Base-by-base conservation (phyloP, 768 basidiomycete genomes). In the Dentipellis fragilis region DNA sequence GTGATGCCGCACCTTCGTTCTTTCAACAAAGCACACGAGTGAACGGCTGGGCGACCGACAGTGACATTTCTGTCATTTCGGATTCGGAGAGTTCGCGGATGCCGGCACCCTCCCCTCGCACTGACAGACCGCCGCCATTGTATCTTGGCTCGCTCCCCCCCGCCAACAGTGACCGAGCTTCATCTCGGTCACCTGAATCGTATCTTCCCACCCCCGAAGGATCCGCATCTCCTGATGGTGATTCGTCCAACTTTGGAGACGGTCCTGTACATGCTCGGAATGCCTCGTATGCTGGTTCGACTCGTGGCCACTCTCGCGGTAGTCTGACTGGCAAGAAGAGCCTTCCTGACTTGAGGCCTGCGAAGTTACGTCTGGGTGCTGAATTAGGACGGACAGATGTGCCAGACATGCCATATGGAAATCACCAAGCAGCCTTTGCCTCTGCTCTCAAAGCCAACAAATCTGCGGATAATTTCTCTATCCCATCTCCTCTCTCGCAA, bases 321-420 rank as follows among this genome's bases (percentile, higher is more conserved):
- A 72, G 69, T 11, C 65, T 84, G 34, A 63, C 69, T 2, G 74
- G 74, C 36, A 93, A 91, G 74, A 89, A 93, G 70, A 93, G 90
- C 56, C 74, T 95, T 55, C 93, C 93, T 7, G 92, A 96, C 65
- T 72, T 95, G 49, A 79, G 87, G 23, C 80, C 71, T 14, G 71
- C 75, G 34, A 78, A 74, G 48, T 64, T 77, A 39, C 72, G 71
- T 52, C 68, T 72, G 57, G 63, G 56, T 55, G 57, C 12, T 59
- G 60, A 56, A 53, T 56, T 47, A 54, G 40, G 34, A 65, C 66
- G 60, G 10, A 14, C 10, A 21, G 65, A 65, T 52, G 55, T 59
- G 53, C 65, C 66, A 14, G 68, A 69, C 29, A 56, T 65, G 36
- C 58, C 64, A 5, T 11, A 37, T 21, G 52, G 55, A 17, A 38